Evolutionary conservation across 169 alveolate genomes (phyloP), one percentile per base, ranked within the genome.

Genomic region (Prorocentrum cordatum): DNA sequence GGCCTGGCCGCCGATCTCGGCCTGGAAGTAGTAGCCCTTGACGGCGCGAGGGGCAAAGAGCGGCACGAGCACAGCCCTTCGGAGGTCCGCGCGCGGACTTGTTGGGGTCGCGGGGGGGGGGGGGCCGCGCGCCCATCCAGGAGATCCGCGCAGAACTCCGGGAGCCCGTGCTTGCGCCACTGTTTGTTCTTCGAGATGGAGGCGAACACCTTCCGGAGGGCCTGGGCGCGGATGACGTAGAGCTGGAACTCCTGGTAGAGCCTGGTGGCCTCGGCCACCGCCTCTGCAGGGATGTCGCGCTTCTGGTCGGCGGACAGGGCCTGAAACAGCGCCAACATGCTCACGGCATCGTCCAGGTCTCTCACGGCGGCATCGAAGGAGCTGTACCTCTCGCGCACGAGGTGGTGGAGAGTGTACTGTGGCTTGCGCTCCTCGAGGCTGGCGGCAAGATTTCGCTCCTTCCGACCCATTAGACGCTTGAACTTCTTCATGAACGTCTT

Each of bases 1-100:
- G 29, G 94, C 92, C 68, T 95, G 96, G 32, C 98, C 98, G 91
- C 93, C 90, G 26, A 98, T 96, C 92, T 96, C 97, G 4, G 98
- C 99, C 89, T 97, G 98, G 92, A 97, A 96, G 94, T 97, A 98
- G 87, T 97, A 98, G 31, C 99, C 99, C 94, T 98, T 98, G 36
- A 98, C n/a, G n/a, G n/a, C n/a, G n/a, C n/a, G 96, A n/a, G n/a
- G n/a, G n/a, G n/a, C n/a, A n/a, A n/a, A n/a, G n/a, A n/a, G n/a
- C n/a, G n/a, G n/a, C n/a, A n/a, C n/a, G n/a, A n/a, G n/a, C n/a
- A n/a, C n/a, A n/a, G n/a, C n/a, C n/a, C n/a, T n/a, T n/a, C n/a
- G 39, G 99, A 97, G 27, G n/a, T n/a, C n/a, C n/a, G n/a, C n/a
- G n/a, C n/a, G n/a, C n/a, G n/a, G n/a, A n/a, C n/a, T n/a, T n/a